Base-by-base conservation (phyloP, 108 stramenopile genomes). In the Skeletonema marinoi region DNA sequence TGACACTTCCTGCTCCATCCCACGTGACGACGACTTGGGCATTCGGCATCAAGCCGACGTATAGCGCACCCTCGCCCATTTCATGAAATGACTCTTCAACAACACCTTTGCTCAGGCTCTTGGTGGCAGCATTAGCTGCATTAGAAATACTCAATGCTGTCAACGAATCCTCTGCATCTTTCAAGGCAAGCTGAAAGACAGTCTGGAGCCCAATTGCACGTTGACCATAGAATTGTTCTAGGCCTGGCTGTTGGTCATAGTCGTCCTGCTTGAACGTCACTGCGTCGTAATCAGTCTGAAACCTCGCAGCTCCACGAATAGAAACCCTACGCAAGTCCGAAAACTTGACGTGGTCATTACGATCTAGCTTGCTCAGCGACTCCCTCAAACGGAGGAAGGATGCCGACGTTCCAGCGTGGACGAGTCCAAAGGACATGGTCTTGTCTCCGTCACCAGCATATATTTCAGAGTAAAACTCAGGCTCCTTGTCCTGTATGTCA, bases 161-260 rank as follows among this genome's bases (percentile, higher is more conserved):
- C 35, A 83, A 72, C 65, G 19, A 32, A 21, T 29, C 60, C 30
- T 33, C 12, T 10, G 29, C 51, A 29, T 69, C 51, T 41, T 87
- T 85, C 30, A 81, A 11, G 29, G 59, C 72, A 12, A 69, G 71
- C 67, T 90, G 92, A 36, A 81, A 81, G 4, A 93, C 65, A 35
- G 60, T 82, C 67, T 93, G 92, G 31, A 75, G 81, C 4, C 86
- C 92, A 33, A 88, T 32, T 12, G 90, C 77, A 1, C 81, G 78
- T 73, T 93, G 92, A 19, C 74, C 68, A 25, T 84, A 66, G 71
- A 82, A 90, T 66, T 93, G 93, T 36, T 84, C 75, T 41, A 86
- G 44, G 13, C 84, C 80, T 11, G 86, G 78, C 6, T 62, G 66
- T 46, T 80, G 86, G 32, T 93, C 88, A 64, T 93, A 93, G 35